Percentiles rank a stretch among this genome's conserved stretches.
phyloP scores from a whole-genome alignment of 2,329 filamentous ascomycete species.

The Phoma sp. region DNA sequence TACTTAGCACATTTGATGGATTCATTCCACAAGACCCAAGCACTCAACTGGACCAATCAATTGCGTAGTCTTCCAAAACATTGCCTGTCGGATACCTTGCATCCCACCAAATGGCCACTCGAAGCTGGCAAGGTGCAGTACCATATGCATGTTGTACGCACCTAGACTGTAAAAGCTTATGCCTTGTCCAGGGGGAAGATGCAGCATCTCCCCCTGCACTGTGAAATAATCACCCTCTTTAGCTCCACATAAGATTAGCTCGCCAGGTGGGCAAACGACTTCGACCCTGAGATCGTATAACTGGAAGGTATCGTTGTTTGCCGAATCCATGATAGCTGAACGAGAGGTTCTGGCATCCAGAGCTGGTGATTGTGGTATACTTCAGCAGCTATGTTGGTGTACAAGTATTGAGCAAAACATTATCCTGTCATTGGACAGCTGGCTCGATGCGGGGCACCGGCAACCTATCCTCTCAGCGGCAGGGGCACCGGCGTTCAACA shows the following conservation, averaged over 20 bases:
- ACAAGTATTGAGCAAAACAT: background rate
- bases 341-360: too few relatives aligned
- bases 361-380: background rate
- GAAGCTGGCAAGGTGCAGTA: too few relatives aligned
- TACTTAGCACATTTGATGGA: too few relatives aligned
- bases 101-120: too few relatives aligned
- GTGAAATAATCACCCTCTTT: conserved; percentile 15
- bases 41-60: too few relatives aligned
- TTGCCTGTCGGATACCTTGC: too few relatives aligned
- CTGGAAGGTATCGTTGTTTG: conserved; percentile 12
- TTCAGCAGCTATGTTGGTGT: background rate
- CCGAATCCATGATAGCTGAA: background rate
- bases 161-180: conserved; percentile 18
- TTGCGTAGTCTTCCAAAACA: too few relatives aligned
- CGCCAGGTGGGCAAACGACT: conserved; percentile 16
- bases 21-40: too few relatives aligned
- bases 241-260: conserved; percentile 15
- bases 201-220: conserved; percentile 18
- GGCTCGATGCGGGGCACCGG: background rate
- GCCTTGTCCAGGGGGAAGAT: conserved; percentile 12
- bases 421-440: background rate
- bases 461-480: background rate
- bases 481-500: background rate
- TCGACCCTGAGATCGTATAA: conserved; percentile 17
- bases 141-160: background rate